Conservation (phyloP, 176 grass and related monocot species). For the Thalia dealbata region DNA sequence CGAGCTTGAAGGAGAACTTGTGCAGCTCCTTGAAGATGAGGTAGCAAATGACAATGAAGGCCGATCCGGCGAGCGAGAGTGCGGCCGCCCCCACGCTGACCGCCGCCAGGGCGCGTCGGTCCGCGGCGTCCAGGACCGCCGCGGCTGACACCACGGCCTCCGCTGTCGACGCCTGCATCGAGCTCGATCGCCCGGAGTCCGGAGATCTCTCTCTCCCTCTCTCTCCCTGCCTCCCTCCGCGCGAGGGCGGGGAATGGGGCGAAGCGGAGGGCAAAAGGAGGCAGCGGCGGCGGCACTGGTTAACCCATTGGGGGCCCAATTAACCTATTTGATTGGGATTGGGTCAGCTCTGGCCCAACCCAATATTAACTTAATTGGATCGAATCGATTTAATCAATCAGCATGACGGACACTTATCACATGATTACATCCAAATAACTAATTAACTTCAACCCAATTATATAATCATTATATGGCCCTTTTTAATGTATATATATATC, state of each 20-base stretch:
- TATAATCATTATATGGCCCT: too few species aligned
- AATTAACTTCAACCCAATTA: too few species aligned
- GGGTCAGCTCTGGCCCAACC: too few species aligned
- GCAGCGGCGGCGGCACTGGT: not conserved
- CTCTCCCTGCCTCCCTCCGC: not conserved
- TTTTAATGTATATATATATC: too few species aligned
- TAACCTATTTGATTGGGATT: too few species aligned
- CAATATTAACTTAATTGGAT: too few species aligned
- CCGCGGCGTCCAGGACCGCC: conserved; percentile 24
- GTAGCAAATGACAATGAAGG: conserved; percentile 96
- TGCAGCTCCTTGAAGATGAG: conserved; percentile 91
- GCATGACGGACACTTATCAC: too few species aligned
- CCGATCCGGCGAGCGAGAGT: conserved; percentile 69
- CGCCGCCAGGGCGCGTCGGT: conserved; percentile 38
- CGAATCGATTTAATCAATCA: too few species aligned
- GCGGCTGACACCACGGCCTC: not conserved
- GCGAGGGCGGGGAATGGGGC: not conserved
- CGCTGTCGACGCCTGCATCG: not conserved
- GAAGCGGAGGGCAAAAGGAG: not conserved
- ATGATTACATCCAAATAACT: too few species aligned
- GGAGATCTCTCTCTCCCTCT: not conserved
- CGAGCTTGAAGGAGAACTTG: conserved; percentile 98
- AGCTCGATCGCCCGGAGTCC: not conserved
- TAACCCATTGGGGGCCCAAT: not conserved
- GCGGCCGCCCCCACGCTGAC: conserved; percentile 52